Percentiles rank a stretch among this genome's conserved stretches.
Evolutionary conservation across 805 yeast genomes (phyloP).

Genomic region (Metschnikowia dekortorum): DNA sequence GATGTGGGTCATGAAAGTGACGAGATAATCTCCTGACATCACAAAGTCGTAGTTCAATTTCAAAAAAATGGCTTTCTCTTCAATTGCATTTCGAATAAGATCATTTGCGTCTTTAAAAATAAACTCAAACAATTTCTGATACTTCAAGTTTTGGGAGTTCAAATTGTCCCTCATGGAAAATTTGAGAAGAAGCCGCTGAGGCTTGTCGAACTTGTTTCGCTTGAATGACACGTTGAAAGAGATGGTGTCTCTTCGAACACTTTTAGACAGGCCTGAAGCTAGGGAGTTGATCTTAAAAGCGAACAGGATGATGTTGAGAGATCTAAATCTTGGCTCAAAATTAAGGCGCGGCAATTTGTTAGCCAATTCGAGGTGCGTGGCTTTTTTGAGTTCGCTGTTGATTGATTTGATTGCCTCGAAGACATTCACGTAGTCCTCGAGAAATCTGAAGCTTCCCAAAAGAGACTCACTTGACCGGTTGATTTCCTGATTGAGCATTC

Average conservation of each 20-base stretch:
- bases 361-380: slow-evolving; percentile 14
- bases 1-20: slow-evolving; percentile 29
- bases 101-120: slow-evolving; percentile 15
- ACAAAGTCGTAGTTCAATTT: slow-evolving; percentile 39
- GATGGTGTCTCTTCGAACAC: slow-evolving; percentile 33
- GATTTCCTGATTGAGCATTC: slow-evolving; percentile 22
- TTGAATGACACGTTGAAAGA: slow-evolving; percentile 24
- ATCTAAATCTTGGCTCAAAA: slow-evolving; percentile 29
- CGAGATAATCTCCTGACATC: slow-evolving; percentile 22
- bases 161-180: slow-evolving; percentile 36
- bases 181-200: slow-evolving; percentile 19
- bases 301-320: slow-evolving; percentile 29
- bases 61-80: slow-evolving; percentile 15
- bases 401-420: slow-evolving; percentile 22
- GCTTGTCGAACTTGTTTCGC: slow-evolving; percentile 28
- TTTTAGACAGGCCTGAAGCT: slow-evolving; percentile 25
- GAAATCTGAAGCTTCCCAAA: slow-evolving; percentile 31
- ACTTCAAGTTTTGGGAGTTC: slow-evolving; percentile 33
- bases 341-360: slow-evolving; percentile 31
- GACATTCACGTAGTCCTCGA: slow-evolving; percentile 30
- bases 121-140: slow-evolving; percentile 34
- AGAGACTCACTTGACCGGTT: slow-evolving; percentile 15
- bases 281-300: slow-evolving; percentile 28
- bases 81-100: slow-evolving; percentile 6
- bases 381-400: slow-evolving; percentile 4